A percentile compares a stretch with the other conserved stretches of the same genome.
Conservation (phyloP, 768 basidiomycete species). For the Suillus luteus region DNA sequence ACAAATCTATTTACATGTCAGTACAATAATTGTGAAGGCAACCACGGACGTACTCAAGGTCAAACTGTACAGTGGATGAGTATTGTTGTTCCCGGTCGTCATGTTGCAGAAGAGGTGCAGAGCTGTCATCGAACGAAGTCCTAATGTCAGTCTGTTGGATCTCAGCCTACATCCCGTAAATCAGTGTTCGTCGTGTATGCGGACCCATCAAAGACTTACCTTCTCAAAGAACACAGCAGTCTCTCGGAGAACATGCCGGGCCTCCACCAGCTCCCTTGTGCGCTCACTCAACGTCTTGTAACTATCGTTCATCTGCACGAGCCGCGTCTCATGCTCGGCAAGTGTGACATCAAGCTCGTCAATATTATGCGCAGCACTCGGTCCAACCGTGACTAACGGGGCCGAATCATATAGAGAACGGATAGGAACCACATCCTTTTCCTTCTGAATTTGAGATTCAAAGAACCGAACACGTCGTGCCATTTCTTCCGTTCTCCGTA, state of each 20-base stretch:
- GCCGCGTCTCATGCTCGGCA: constrained; percentile 80
- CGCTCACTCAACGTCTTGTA: constrained; percentile 88
- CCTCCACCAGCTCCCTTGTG: constrained; percentile 86
- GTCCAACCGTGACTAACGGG: constrained; percentile 86
- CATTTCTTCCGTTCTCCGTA: constrained; percentile 95
- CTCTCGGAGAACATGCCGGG: constrained; percentile 90
- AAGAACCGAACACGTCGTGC: constrained; percentile 94
- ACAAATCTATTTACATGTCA: constrained; percentile 65
- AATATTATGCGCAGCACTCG: constrained; percentile 88
- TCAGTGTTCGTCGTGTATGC: constrained; percentile 13
- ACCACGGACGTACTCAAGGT: constrained; percentile 71
- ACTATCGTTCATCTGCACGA: constrained; percentile 89
- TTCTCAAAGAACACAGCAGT: constrained; percentile 96
- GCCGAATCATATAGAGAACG: constrained; percentile 86
- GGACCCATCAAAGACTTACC: constrained; percentile 43
- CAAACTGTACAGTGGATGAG: constrained; percentile 62
- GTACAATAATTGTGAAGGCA: constrained; percentile 3
- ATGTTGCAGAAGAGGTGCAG: constrained; percentile 87
- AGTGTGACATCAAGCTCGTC: constrained; percentile 92
- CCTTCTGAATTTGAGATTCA: constrained; percentile 78
- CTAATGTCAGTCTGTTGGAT: constrained; percentile 78
- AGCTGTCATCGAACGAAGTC: constrained; percentile 88
- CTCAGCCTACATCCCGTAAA: constrained; percentile 58
- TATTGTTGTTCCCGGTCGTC: constrained; percentile 80
- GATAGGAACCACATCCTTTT: constrained; percentile 79